A percentile compares a stretch with the other conserved stretches of the same genome.
phyloP scores from a whole-genome alignment of 179 eudicot species.

The Monotropa hypopitys region DNA sequence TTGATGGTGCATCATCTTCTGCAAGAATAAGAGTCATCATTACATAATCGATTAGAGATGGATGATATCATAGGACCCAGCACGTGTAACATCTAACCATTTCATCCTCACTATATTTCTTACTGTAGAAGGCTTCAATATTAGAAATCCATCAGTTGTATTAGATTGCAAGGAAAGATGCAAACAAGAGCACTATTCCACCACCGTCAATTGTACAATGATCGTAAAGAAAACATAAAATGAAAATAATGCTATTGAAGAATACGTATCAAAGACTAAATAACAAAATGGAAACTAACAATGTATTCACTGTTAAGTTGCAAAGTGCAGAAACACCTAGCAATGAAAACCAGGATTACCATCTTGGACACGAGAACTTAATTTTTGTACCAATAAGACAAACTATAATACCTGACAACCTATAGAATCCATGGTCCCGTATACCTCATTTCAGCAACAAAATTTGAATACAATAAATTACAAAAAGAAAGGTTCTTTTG shows the following conservation, averaged over 20 bases:
- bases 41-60: background rate
- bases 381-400: background rate
- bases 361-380: background rate
- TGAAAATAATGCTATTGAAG: background rate
- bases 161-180: background rate
- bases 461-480: background rate
- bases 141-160: background rate
- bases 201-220: background rate
- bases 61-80: background rate
- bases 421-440: background rate
- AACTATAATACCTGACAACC: background rate
- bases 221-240: background rate
- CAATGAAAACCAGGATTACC: background rate
- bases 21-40: conserved; percentile 11
- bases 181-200: background rate
- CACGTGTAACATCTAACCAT: conserved; percentile 1
- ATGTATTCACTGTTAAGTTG: background rate
- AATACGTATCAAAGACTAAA: background rate
- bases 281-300: background rate
- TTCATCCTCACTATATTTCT: background rate
- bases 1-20: conserved; percentile 78
- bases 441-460: background rate
- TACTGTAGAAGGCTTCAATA: background rate
- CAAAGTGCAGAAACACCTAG: background rate
- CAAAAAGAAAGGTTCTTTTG: background rate